Conservation (phyloP, 2,329 filamentous ascomycete species). For the Cladosporium cucumerinum region DNA sequence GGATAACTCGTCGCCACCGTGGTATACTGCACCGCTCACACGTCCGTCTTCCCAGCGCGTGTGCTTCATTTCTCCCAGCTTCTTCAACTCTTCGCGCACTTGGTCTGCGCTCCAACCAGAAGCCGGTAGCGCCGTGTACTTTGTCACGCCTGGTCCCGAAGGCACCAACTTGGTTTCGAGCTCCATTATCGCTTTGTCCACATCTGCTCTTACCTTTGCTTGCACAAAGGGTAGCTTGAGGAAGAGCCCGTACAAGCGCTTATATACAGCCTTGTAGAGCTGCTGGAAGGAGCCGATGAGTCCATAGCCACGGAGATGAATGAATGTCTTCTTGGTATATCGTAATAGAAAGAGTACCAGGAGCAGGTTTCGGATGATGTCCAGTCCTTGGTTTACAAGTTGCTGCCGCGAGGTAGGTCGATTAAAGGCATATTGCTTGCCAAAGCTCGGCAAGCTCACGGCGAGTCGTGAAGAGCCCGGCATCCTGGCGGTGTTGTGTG, state of each 20-base stretch:
- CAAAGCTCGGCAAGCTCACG: conserved; percentile 23
- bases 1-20: conserved; percentile 79
- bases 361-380: conserved; percentile 70
- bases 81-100: conserved; percentile 73
- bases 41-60: conserved; percentile 95
- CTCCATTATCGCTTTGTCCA: conserved; percentile 74
- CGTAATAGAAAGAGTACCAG: conserved; percentile 86
- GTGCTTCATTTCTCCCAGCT: conserved; percentile 81
- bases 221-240: conserved; percentile 83
- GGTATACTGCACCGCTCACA: conserved; percentile 93
- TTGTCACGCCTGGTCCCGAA: conserved; percentile 64
- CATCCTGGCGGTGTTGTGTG: conserved; percentile 1
- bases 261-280: conserved; percentile 67
- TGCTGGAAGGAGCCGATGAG: conserved; percentile 73
- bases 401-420: conserved; percentile 23
- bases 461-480: conserved; percentile 11
- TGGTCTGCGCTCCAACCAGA: conserved; percentile 79
- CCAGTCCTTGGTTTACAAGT: conserved; percentile 26
- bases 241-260: conserved; percentile 79
- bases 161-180: conserved; percentile 81
- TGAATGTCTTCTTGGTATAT: conserved; percentile 73
- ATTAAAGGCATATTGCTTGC: conserved; percentile 25
- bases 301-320: conserved; percentile 86
- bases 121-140: conserved; percentile 73
- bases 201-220: conserved; percentile 77